Evolutionary conservation across 768 basidiomycete species (phyloP).

Genomic region (Gloeopeniophorella convolvens): DNA sequence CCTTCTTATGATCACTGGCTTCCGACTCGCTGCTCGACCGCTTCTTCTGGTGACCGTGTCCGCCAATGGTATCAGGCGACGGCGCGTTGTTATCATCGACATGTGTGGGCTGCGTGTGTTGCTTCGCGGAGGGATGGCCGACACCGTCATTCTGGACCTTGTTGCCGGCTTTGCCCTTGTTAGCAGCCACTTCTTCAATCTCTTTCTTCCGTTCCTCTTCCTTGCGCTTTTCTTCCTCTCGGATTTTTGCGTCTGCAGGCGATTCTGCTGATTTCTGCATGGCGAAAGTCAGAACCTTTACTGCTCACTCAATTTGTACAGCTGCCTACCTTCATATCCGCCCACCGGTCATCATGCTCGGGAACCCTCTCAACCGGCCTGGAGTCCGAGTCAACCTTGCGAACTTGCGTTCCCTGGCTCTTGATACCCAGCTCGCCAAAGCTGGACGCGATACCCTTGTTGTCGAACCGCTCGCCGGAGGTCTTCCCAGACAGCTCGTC

Average conservation of each 20-base stretch:
- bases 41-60: not conserved
- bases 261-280: not conserved
- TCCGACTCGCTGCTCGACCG: conserved; percentile 15
- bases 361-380: not conserved
- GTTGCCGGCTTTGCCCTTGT: not conserved
- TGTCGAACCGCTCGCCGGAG: not conserved
- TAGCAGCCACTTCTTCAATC: not conserved
- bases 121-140: not conserved
- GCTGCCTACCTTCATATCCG: not conserved
- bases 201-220: not conserved
- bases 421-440: not conserved
- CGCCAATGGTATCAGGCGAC: not conserved
- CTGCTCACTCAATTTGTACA: not conserved
- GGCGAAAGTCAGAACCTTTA: not conserved
- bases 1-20: conserved; percentile 11
- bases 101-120: not conserved
- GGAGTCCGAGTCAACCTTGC: not conserved
- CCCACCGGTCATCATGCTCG: not conserved
- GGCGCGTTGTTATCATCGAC: not conserved
- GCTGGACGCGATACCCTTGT: not conserved
- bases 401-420: not conserved
- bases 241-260: not conserved
- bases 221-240: not conserved
- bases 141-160: not conserved
- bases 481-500: conserved; percentile 29